A percentile compares a stretch with the other conserved stretches of the same genome.
Conservation (phyloP, 1,284 basidiomycete genomes). For the Afroboletus lepidellus region DNA sequence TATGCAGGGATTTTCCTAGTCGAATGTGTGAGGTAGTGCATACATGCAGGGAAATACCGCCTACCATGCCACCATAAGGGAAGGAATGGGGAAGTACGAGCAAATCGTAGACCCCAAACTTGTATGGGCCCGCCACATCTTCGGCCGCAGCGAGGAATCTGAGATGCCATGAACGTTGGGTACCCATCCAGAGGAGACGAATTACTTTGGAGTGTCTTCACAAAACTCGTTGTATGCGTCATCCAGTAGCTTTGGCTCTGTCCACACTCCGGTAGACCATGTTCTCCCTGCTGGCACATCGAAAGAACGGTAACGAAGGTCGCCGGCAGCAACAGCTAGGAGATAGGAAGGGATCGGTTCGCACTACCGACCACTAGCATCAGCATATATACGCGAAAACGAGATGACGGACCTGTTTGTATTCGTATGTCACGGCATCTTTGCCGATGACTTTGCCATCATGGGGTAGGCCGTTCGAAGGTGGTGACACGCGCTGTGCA, state of each 20-base stretch:
- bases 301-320: slow-evolving; percentile 74
- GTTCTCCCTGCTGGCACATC: slow-evolving; percentile 54
- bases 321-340: slow-evolving; percentile 84
- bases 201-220: slow-evolving; percentile 76
- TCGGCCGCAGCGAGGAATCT: slow-evolving; percentile 82
- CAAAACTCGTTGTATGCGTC: slow-evolving; percentile 86
- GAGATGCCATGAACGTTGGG: background rate
- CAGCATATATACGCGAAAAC: background rate
- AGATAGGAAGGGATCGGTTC: slow-evolving; percentile 86
- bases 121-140: slow-evolving; percentile 71
- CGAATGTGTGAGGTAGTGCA: slow-evolving; percentile 3
- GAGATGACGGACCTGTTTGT: slow-evolving; percentile 55
- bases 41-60: slow-evolving; percentile 16
- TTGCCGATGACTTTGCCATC: slow-evolving; percentile 71
- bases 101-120: slow-evolving; percentile 89
- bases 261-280: slow-evolving; percentile 87
- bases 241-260: slow-evolving; percentile 82
- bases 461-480: slow-evolving; percentile 64
- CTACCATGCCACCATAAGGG: slow-evolving; percentile 88
- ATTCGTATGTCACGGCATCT: slow-evolving; percentile 64
- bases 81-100: slow-evolving; percentile 91
- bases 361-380: slow-evolving; percentile 44
- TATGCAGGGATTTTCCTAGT: slow-evolving; percentile 78
- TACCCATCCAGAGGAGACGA: background rate
- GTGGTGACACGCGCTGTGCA: slow-evolving; percentile 74